These are phyloP conservation scores for Prunus salicina DNA, from an alignment of 306 rosid species.

Conservation along the genomic window DNA sequence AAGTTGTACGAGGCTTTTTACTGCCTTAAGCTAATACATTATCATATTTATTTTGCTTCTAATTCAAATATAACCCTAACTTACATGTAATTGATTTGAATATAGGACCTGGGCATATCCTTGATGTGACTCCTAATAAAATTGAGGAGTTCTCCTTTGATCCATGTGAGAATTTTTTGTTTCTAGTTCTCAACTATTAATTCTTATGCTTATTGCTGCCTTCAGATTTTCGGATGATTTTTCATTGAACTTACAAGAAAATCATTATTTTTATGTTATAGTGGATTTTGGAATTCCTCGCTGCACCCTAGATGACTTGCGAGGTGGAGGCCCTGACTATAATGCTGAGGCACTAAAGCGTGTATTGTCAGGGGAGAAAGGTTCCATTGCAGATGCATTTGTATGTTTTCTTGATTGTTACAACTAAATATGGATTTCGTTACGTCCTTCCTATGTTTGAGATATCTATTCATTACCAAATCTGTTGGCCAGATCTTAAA, in stretches of 20 bases:
- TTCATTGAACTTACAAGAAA: neutral
- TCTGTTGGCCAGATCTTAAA: constrained; percentile 57
- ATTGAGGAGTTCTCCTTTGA: constrained; percentile 75
- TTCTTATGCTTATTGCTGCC: neutral
- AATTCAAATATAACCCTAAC: neutral
- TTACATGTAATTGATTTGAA: constrained; percentile 2
- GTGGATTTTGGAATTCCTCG: constrained; percentile 92
- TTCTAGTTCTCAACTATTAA: constrained; percentile 18
- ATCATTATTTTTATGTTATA: constrained; percentile 26
- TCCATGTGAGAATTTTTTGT: constrained; percentile 63
- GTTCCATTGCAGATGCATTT: constrained; percentile 80
- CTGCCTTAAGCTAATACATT: neutral
- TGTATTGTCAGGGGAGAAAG: constrained; percentile 76
- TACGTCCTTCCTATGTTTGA: neutral
- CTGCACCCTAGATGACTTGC: constrained; percentile 62
- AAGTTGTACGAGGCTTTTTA: constrained; percentile 1
- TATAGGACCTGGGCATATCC: constrained; percentile 87
- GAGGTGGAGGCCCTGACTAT: constrained; percentile 78
- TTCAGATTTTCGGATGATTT: neutral
- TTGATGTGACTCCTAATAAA: constrained; percentile 73
- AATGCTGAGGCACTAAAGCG: constrained; percentile 68
- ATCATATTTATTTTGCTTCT: neutral
- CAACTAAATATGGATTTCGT: constrained; percentile 3
- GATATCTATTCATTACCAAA: constrained; percentile 13
- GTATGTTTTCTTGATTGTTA: constrained; percentile 41